Base-by-base conservation (phyloP, 1,139 yeast species). In the Scheffersomyces cryptocercus region DNA sequence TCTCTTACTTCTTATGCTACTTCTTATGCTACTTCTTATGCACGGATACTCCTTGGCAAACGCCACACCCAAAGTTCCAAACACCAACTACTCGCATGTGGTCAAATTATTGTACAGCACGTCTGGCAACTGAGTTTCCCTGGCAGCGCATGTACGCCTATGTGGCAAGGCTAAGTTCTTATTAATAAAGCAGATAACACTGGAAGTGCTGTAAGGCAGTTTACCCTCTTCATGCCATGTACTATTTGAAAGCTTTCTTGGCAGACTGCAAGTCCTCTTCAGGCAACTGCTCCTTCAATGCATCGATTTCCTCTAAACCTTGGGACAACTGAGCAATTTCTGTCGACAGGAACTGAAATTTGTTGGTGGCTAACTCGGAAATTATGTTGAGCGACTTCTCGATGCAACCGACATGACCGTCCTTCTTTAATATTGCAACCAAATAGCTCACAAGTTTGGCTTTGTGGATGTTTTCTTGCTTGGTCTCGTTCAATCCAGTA, bases 361-460 rank as follows among this genome's bases (percentile, higher is more conserved):
- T 75, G 40, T 71, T 65, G 8, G 68, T 54, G 28, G 76, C 65
- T 51, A 86, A 68, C 35, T 77, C 76, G 1, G 75, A 61, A 15
- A 86, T 55, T 30, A 85, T 70, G 47, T 76, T 76, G 48, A 86
- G 64, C 0, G 81, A 73, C 63, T 84, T 83, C 53, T 87, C 95
- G 29, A 81, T 70, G 37, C 84, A 70, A 15, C 80, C 79, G 12
- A 78, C 56, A 49, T 79, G 76, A 1, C 73, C 65, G 36, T 76
- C 79, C 20, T 57, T 55, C 38, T 55, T 53, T 38, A 75, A 65
- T n/a, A 76, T 58, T 7, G 59, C 54, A 5, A 75, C 59, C 38
- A 81, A 62, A 32, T 67, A 61, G 3, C 55, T 55, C 2, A 78
- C 61, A 39, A 83, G 59, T 15, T 67, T 58, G 43, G 70, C 70